A percentile compares a stretch with the other conserved stretches of the same genome.
Conservation (phyloP, 2,329 filamentous ascomycete species). For the Ceratocystiopsis sp. region DNA sequence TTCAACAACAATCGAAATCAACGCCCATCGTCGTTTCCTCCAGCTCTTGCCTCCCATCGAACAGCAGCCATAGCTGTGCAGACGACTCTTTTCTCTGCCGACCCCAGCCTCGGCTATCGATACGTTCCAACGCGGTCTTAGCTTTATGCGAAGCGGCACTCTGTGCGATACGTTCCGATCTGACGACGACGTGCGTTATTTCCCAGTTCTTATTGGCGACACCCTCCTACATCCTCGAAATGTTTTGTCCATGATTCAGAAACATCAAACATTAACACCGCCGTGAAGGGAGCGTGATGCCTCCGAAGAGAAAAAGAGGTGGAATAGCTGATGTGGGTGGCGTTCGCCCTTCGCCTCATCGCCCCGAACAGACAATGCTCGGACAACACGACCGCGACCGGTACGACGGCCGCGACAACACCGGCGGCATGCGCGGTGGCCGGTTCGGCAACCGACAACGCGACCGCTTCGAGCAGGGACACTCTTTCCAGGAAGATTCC, state of each 20-base stretch:
- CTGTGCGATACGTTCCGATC: too few relatives aligned
- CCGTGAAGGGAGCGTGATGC: slow-evolving; percentile 23
- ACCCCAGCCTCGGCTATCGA: too few relatives aligned
- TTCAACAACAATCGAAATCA: not conserved
- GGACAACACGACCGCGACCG: slow-evolving; percentile 40
- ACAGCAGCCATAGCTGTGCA: too few relatives aligned
- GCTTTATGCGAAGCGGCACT: too few relatives aligned
- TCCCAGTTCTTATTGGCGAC: too few relatives aligned
- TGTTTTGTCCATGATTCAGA: too few relatives aligned
- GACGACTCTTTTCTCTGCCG: too few relatives aligned
- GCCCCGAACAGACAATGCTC: slow-evolving; percentile 36
- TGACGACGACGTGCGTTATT: too few relatives aligned
- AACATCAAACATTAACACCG: slow-evolving; percentile 1
- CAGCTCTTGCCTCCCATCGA: not conserved
- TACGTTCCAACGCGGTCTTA: too few relatives aligned
- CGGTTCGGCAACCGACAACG: slow-evolving; percentile 22
- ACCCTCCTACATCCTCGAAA: too few relatives aligned
- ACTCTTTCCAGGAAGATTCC: slow-evolving; percentile 5
- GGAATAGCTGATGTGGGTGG: slow-evolving; percentile 27
- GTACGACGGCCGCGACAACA: slow-evolving; percentile 25
- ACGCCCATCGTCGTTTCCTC: not conserved
- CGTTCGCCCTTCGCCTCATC: slow-evolving; percentile 43
- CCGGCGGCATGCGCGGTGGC: not conserved
- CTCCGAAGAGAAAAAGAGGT: slow-evolving; percentile 42
- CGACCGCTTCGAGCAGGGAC: slow-evolving; percentile 30